These are phyloP conservation scores for Hypoxylon fragiforme DNA, from an alignment of 495 filamentous ascomycete genomes.

Conservation along the genomic window DNA sequence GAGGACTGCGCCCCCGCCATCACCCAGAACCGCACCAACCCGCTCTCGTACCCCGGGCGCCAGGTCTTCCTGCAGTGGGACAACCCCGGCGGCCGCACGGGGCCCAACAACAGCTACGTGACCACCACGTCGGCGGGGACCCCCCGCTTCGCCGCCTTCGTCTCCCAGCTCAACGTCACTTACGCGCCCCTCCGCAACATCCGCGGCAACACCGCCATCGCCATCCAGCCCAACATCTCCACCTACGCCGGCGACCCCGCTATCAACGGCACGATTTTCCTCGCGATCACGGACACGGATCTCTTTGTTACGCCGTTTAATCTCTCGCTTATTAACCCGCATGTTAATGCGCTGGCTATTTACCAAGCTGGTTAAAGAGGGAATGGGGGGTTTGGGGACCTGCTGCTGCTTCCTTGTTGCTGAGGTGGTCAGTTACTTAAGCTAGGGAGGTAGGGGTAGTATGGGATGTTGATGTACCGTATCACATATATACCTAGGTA, in stretches of 20 bases:
- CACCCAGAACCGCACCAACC: conserved; percentile 64
- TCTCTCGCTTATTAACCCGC: conserved; percentile 69
- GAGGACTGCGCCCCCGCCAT: conserved; percentile 65
- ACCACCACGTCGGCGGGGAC: conserved; percentile 61
- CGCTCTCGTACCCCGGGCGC: conserved; percentile 76
- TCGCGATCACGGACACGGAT: conserved; percentile 74
- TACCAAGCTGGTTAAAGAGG: conserved; percentile 73
- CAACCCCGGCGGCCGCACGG: conserved; percentile 65
- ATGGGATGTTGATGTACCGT: no score
- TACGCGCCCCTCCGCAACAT: conserved; percentile 68
- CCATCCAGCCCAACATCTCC: conserved; percentile 67
- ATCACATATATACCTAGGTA: no score
- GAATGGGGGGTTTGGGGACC: neutral
- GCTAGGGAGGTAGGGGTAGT: no score
- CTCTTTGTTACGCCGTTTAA: conserved; percentile 77
- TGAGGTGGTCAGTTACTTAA: no score
- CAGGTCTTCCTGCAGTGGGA: conserved; percentile 76
- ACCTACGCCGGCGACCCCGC: conserved; percentile 68
- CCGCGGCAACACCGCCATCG: conserved; percentile 60
- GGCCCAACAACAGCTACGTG: conserved; percentile 81
- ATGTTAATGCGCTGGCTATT: conserved; percentile 73
- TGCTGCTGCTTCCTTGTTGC: no score
- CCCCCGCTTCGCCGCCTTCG: conserved; percentile 74
- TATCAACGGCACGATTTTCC: conserved; percentile 78
- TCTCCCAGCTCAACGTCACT: conserved; percentile 81